Evolutionary conservation across 257 asterid genomes (phyloP), one percentile per base, ranked within the genome.

Genomic region (Rehmannia glutinosa): DNA sequence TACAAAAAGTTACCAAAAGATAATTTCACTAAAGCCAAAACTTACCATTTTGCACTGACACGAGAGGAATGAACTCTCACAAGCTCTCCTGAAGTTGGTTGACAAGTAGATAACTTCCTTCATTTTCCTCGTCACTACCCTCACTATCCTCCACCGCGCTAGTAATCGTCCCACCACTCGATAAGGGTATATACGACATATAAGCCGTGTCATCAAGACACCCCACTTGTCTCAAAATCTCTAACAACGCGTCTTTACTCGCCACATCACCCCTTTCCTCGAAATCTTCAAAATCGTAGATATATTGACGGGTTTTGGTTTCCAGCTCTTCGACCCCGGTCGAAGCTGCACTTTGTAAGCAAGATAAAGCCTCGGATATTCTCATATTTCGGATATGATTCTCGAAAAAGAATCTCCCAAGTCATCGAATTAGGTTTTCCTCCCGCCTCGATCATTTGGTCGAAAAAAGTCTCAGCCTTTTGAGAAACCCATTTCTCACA

Each of bases 331-430:
- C 11, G 87, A 71, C 38, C 97, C 88, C 88, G 61, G 74, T 69
- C 30, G 79, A 71, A 33, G 80, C 83, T 39, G 98, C 98, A 39
- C 79, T 84, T 46, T 77, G 71, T 46, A 94, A 75, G 81, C 95
- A 91, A 71, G 96, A 84, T 54, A 94, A 20, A 59, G 97, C 98
- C 78, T 89, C 87, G 0, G 87, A 55, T 28, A 83, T 53, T 71
- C 85, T 85, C 79, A 68, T 54, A 2, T 77, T 79, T 46, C 56
- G 80, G 35, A 94, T 81, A 33, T 84, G 95, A 68, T 78, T 69
- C 77, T 91, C 98, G n/a, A 2, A 95, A 79, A 57, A 94, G 73
- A 24, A 91, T 89, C 80, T 88, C 99, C 95, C 95, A 91, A 23
- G 99, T 88, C 79, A 64, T 73, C 0, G 97, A 73, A 73, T 84